Base-by-base conservation (phyloP, 1,284 basidiomycete genomes). In the Coniferiporia weirii region DNA sequence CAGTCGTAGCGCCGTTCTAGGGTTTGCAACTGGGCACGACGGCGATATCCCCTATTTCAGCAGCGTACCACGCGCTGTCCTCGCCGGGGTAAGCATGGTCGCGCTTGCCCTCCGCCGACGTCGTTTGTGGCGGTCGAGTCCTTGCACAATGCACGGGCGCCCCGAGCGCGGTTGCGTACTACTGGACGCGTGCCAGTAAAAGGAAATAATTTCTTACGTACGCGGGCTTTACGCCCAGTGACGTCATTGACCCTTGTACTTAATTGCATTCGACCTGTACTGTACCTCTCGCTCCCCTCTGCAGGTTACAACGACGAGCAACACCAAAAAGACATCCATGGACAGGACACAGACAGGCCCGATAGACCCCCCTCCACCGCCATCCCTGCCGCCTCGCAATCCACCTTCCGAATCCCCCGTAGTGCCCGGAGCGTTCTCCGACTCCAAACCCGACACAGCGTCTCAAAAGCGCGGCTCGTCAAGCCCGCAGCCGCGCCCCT, bases 351-450 rank as follows among this genome's bases (percentile, higher is more conserved):
- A 2, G 4, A 46, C 44, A 46, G 19, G 4, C 4, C 17, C n/a
- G n/a, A 46, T 13, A 9, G 44, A 46, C 4, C 3, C 44, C n/a
- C 44, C n/a, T 12, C 44, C 3, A 3, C 43, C 56, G 4, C 56
- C 48, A 40, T 34, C 57, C 5, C 51, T 51, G 17, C 50, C 56
- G 3, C 43, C 56, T 17, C 43, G n/a, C 19, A 50, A 58, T 32
- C 56, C 56, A 19, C 13, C 13, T 15, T 22, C 22, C 9, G 34
- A 52, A 35, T 27, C 34, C 4, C 22, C 27, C 36, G 34, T 17
- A 10, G 44, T 57, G 48, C 56, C 56, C n/a, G 56, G 56, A 7
- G 48, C 35, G 36, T 54, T 20, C 43, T 48, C 6, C 15, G 49
- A 55, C 17, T 48, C 35, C 40, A 60, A 55, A 22, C 15, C 44